Base-by-base conservation (phyloP, 164 flowering plant genomes). In the Nymphaea thermarum region DNA sequence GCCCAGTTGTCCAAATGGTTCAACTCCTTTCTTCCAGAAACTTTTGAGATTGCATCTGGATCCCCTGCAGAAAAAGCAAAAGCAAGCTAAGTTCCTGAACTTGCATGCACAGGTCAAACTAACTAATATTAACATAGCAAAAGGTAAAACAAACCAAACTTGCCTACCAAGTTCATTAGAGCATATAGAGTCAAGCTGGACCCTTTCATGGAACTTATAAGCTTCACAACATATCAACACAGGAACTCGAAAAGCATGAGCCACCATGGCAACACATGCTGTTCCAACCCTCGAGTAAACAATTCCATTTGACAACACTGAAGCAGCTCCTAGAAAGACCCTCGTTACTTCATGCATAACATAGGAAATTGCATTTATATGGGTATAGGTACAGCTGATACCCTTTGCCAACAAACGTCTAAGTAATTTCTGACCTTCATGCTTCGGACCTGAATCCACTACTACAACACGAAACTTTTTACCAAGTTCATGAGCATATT, bases 161-260 rank as follows among this genome's bases (percentile, higher is more conserved):
- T 3, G 60, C 82, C 65, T 86, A 93, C 96, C 98, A 16, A 93
- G 88, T 76, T 93, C 96, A 74, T 93, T 90, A 43, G 84, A 86
- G 83, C 98, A 93, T 68, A 93, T 89, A 63, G 98, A 93, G 82
- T 93, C 98, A 73, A 93, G 96, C 72, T 87, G 98, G 18, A 93
- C 98, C 77, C 98, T 81, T 72, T 90, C 98, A 67, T 93, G 90
- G 75, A 93, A 90, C 70, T 93, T 93, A 72, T 93, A 93, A 42
- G 98, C 90, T 79, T 93, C 98, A 73, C 98, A 93, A 57, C 96
- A 90, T 44, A 93, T 84, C 72, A 93, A 68, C 44, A 93, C 93
- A 2, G 96, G 98, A 66, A 93, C 92, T 71, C 76, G 86, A 57
- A 88, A 90, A 44, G 85, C 87, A 85, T 93, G 86, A 67, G 96